Conservation (phyloP, 495 filamentous ascomycete species). For the Tuber borchii region DNA sequence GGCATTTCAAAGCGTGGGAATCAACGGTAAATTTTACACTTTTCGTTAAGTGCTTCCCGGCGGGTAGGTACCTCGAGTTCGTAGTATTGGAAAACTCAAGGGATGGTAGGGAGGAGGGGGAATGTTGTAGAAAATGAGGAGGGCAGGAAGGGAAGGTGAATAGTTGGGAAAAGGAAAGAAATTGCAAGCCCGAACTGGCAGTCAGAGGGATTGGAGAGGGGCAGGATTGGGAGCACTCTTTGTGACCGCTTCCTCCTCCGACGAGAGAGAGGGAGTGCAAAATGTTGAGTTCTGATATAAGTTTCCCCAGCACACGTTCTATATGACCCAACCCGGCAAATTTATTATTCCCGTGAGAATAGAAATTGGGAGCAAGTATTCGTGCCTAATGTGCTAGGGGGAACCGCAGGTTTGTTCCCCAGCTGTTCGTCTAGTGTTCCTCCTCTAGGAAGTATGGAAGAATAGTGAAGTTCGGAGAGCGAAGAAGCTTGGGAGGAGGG, state of each 20-base stretch:
- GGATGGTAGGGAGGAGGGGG: background rate
- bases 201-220: background rate
- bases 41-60: background rate
- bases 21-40: background rate
- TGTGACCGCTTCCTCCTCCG: background rate
- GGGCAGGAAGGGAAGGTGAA: background rate
- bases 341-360: background rate
- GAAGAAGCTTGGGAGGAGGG: background rate
- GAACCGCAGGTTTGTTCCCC: background rate
- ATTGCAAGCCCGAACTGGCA: background rate
- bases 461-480: background rate
- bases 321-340: background rate
- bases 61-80: background rate
- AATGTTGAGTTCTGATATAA: background rate
- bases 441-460: background rate
- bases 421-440: background rate
- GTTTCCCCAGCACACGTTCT: background rate
- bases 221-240: background rate
- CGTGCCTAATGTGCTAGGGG: background rate
- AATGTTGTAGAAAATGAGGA: background rate
- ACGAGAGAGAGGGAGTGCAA: background rate
- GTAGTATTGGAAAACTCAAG: background rate
- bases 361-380: background rate
- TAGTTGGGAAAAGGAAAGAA: background rate
- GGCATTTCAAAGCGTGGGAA: constrained; percentile 4